phyloP scores from a whole-genome alignment of 768 basidiomycete species.

The Mycena leptocephala region DNA sequence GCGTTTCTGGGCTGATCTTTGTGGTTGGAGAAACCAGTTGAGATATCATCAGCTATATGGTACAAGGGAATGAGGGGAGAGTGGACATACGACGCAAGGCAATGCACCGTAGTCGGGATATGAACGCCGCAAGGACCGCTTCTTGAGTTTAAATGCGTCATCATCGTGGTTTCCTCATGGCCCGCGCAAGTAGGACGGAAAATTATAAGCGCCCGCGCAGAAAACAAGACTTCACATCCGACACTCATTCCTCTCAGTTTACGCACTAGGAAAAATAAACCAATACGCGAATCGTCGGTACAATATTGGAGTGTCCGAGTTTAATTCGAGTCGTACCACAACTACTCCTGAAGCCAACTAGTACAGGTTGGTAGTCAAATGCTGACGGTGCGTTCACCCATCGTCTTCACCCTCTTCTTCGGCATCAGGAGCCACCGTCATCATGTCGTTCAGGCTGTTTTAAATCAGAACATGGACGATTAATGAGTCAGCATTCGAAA shows the following conservation, averaged over 20 bases:
- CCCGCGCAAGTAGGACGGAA: not conserved
- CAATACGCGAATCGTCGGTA: not conserved
- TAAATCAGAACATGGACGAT: not conserved
- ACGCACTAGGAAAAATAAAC: not conserved
- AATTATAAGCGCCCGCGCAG: not conserved
- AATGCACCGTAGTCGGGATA: constrained; percentile 21
- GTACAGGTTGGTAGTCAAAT: not conserved
- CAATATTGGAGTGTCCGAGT: not conserved
- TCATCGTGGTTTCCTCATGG: constrained; percentile 35
- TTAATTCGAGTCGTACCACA: constrained; percentile 19
- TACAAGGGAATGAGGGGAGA: constrained; percentile 24
- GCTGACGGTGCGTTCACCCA: constrained; percentile 8
- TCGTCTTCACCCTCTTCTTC: constrained; percentile 46
- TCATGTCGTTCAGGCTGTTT: constrained; percentile 81
- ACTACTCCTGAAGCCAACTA: not conserved
- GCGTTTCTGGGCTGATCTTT: not conserved
- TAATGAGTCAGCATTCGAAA: not conserved
- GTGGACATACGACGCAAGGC: constrained; percentile 31
- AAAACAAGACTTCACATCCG: not conserved
- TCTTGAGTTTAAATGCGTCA: constrained; percentile 36
- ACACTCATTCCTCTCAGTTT: not conserved
- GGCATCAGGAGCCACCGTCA: constrained; percentile 65
- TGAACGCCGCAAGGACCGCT: constrained; percentile 37
- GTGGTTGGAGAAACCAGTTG: constrained; percentile 28
- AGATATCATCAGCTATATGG: constrained; percentile 31